Conservation (phyloP, 1,284 basidiomycete species). For the Cystobasidium sp. region DNA sequence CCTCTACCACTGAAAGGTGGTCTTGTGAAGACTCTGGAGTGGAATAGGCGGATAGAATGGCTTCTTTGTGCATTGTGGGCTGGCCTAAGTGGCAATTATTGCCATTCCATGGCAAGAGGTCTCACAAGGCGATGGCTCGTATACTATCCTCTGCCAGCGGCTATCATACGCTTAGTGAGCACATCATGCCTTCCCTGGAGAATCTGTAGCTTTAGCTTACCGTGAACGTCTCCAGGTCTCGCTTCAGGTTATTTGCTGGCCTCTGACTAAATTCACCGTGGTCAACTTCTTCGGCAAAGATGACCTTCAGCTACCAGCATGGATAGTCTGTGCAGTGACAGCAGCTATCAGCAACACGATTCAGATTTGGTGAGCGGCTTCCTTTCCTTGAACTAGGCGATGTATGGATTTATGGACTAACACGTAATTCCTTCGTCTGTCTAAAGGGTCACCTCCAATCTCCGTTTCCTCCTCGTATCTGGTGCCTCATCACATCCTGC, state of each 20-base stretch:
- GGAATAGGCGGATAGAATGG: slow-evolving; percentile 51
- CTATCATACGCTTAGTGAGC: slow-evolving; percentile 51
- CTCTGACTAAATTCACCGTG: slow-evolving; percentile 50
- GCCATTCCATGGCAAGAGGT: slow-evolving; percentile 50
- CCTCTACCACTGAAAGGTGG: background rate
- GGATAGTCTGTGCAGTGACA: slow-evolving; percentile 46
- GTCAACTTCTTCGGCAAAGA: slow-evolving; percentile 44
- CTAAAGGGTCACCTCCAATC: slow-evolving; percentile 42
- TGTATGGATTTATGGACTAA: background rate
- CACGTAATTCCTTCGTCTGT: background rate
- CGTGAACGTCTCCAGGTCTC: slow-evolving; percentile 8
- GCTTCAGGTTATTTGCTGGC: slow-evolving; percentile 53
- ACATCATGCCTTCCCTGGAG: background rate
- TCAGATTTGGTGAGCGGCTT: slow-evolving; percentile 32
- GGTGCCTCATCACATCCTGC: slow-evolving; percentile 36
- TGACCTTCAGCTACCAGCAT: slow-evolving; percentile 31
- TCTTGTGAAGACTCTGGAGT: slow-evolving; percentile 32
- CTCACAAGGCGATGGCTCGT: slow-evolving; percentile 51
- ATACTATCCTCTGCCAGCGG: slow-evolving; percentile 50
- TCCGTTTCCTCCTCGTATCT: slow-evolving; percentile 40
- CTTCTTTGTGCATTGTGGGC: slow-evolving; percentile 51
- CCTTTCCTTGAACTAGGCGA: background rate
- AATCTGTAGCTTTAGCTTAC: background rate
- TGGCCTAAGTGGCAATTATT: slow-evolving; percentile 51
- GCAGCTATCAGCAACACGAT: slow-evolving; percentile 49